Percentiles rank a stretch among this genome's conserved stretches.
Evolutionary conservation across 352 stramenopile species (phyloP).

Genomic region (Phytophthora cryptogea): DNA sequence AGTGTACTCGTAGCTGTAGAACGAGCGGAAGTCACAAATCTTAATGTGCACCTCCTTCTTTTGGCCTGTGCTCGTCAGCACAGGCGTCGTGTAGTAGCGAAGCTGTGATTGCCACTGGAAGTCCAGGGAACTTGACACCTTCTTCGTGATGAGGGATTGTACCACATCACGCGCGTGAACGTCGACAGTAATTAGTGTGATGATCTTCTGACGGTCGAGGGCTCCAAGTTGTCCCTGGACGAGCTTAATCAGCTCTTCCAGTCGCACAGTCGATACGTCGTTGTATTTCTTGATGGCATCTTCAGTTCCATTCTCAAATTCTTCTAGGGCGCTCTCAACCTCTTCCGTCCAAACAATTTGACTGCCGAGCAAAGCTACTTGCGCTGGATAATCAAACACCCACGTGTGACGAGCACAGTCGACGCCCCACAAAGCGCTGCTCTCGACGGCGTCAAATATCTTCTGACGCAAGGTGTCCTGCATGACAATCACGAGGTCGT

Average conservation of each 20-base stretch:
- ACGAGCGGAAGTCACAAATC: conserved; percentile 91
- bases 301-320: conserved; percentile 95
- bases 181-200: conserved; percentile 98
- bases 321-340: conserved; percentile 90
- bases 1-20: conserved; percentile 97
- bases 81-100: conserved; percentile 89
- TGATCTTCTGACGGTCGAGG: conserved; percentile 92
- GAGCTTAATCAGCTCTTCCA: conserved; percentile 94
- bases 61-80: conserved; percentile 36
- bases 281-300: conserved; percentile 95
- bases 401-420: conserved; percentile 83
- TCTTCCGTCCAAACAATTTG: conserved; percentile 96
- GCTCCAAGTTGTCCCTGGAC: conserved; percentile 83
- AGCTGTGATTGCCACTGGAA: conserved; percentile 97
- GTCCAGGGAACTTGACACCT: conserved; percentile 89
- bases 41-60: conserved; percentile 85
- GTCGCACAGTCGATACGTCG: conserved; percentile 89
- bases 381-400: conserved; percentile 91
- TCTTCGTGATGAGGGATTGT: conserved; percentile 91
- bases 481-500: conserved; percentile 95
- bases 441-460: conserved; percentile 92
- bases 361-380: conserved; percentile 85
- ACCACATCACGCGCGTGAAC: conserved; percentile 96
- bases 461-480: conserved; percentile 84
- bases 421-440: conserved; percentile 91